These are phyloP conservation scores for Pezicula rhizophila DNA, from an alignment of 2,329 filamentous ascomycete genomes.

Conservation along the genomic window DNA sequence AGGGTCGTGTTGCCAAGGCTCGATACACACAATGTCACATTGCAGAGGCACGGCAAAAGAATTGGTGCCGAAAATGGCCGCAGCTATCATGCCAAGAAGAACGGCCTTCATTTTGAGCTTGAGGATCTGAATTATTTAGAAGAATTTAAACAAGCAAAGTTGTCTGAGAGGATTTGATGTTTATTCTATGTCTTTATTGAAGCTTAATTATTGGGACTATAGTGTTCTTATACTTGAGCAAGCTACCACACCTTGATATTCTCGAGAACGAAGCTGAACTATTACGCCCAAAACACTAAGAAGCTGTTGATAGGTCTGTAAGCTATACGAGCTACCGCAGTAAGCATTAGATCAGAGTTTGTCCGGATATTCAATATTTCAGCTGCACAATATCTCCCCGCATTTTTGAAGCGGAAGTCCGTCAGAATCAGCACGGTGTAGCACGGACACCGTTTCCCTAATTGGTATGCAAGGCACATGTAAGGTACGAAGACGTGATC, in stretches of 20 bases:
- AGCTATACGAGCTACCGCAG: background rate
- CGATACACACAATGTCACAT: background rate
- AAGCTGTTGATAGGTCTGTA: background rate
- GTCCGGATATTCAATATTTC: too few relatives aligned
- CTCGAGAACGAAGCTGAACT: background rate
- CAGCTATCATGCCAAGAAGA: background rate
- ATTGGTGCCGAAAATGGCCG: background rate
- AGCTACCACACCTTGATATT: background rate
- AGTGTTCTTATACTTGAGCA: background rate
- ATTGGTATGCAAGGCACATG: too few relatives aligned
- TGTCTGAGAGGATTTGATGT: too few relatives aligned
- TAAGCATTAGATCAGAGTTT: background rate
- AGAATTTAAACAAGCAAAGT: background rate
- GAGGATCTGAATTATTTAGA: background rate
- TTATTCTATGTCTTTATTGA: background rate
- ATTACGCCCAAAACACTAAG: background rate
- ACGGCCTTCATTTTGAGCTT: conserved; percentile 1
- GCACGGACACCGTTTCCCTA: too few relatives aligned
- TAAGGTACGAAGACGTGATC: too few relatives aligned
- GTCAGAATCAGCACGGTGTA: too few relatives aligned
- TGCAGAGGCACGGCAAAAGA: background rate
- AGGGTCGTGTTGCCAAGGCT: background rate
- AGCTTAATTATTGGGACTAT: background rate
- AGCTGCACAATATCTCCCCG: too few relatives aligned
- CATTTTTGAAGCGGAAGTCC: too few relatives aligned